Conservation (phyloP, 2,329 filamentous ascomycete species). For the Talaromyces pinophilus region DNA sequence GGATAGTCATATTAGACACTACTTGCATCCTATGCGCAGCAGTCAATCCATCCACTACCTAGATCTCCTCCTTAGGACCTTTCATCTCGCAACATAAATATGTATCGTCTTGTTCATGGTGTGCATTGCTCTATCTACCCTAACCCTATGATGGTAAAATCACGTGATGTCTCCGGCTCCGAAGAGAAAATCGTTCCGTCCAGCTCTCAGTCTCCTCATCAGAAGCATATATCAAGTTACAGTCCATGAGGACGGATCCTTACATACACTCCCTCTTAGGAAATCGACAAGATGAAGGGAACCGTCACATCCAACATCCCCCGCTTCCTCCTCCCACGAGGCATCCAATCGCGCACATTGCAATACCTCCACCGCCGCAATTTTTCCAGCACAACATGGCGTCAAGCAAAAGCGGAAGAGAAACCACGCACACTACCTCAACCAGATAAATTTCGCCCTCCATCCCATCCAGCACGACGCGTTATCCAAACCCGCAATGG, state of each 20-base stretch:
- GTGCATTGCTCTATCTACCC: not conserved
- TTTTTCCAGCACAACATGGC: conserved; percentile 23
- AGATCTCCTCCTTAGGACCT: not conserved
- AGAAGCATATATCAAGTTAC: not conserved
- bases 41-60: not conserved
- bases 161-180: not conserved
- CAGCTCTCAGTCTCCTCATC: not conserved
- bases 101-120: not conserved
- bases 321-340: conserved; percentile 67
- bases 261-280: too few relatives aligned
- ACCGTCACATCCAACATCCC: conserved; percentile 51
- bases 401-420: conserved; percentile 29
- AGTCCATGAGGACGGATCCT: not conserved
- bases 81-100: not conserved
- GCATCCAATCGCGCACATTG: conserved; percentile 39
- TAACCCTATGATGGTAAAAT: not conserved
- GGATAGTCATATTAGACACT: not conserved
- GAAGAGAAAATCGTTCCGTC: not conserved
- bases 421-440: conserved; percentile 77
- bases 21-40: not conserved
- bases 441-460: conserved; percentile 85
- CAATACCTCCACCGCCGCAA: conserved; percentile 28
- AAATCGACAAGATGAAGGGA: not conserved
- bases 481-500: conserved; percentile 51
- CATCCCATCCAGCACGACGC: conserved; percentile 78